Base-by-base conservation (phyloP, 1,284 basidiomycete species). In the Golubevia pallescens region DNA sequence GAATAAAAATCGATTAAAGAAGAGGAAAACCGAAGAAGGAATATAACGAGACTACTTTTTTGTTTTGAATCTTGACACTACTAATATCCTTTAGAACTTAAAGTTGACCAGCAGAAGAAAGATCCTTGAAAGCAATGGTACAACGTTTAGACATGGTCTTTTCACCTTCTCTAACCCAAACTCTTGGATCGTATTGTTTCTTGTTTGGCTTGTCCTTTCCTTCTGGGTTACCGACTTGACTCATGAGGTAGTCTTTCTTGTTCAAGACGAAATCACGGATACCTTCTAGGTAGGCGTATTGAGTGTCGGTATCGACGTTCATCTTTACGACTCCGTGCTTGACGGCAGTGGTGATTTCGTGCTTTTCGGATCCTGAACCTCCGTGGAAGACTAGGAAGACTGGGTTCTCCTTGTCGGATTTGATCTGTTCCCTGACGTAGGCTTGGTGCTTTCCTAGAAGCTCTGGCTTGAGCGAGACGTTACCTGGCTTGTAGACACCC, bases 301-400 rank as follows among this genome's bases (percentile, higher is more conserved):
- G 86, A 67, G 81, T 82, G 89, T 90, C 90, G 72, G 93, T 95
- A 87, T 95, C 94, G 68, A 95, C 93, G 88, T 95, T 95, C 93
- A 96, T 95, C 89, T 97, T 97, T 84, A 97, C 92, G 61, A 96
- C 96, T 86, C 97, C 96, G 87, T 96, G 90, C 69, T 88, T 82
- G 77, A 99, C 96, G 65, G 96, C 96, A 60, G 92, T 94, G 81
- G 89, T 89, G 88, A 99, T 99, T 88, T 99, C 97, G 67, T 97
- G 92, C 89, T 96, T 95, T 80, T 92, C 92, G 51, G 96, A 98
- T 67, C 97, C 97, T 65, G 96, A 98, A 78, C 97, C 97, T 88
- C 97, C 97, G 89, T 99, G 97, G 94, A 99, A 99, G 87, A 99
- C 97, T 70, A 99, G 93, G 91, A 92, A 98, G 80, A 63, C 66